Percentiles rank a stretch among this genome's conserved stretches.
phyloP scores from a whole-genome alignment of 1,284 basidiomycete genomes.

The Cerrena zonata region DNA sequence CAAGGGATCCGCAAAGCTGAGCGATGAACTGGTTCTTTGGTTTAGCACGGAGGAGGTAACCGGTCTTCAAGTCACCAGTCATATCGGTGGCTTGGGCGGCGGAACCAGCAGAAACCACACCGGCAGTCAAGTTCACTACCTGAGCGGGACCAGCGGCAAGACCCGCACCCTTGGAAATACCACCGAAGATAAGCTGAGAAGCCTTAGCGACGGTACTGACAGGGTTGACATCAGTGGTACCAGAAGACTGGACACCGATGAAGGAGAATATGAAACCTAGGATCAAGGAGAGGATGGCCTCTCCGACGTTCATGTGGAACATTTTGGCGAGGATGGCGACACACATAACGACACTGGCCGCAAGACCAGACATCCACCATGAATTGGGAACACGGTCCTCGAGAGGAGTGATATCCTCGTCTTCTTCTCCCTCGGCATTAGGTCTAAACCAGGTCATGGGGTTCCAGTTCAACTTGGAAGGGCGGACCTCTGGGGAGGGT shows the following conservation, averaged over 20 bases:
- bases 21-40: conserved; percentile 65
- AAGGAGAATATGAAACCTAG: conserved; percentile 67
- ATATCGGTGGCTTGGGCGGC: conserved; percentile 63
- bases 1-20: conserved; percentile 51
- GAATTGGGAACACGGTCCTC: conserved; percentile 51
- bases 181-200: conserved; percentile 58
- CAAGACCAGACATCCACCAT: conserved; percentile 52
- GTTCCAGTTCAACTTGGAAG: conserved; percentile 13
- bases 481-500: too few relatives aligned
- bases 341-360: conserved; percentile 45
- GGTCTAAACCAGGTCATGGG: conserved; percentile 17
- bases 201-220: conserved; percentile 54
- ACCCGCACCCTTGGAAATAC: conserved; percentile 45
- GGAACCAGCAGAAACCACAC: conserved; percentile 53
- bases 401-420: conserved; percentile 44
- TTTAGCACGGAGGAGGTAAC: conserved; percentile 62
- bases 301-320: conserved; percentile 55
- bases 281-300: conserved; percentile 49
- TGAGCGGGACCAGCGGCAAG: conserved; percentile 35
- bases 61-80: conserved; percentile 71
- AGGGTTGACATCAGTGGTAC: conserved; percentile 56
- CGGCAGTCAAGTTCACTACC: conserved; percentile 55
- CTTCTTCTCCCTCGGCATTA: conserved; percentile 28
- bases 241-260: conserved; percentile 59
- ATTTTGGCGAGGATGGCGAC: conserved; percentile 51